Evolutionary conservation across 352 stramenopile genomes (phyloP).

Genomic region (Pythium myriotylum): DNA sequence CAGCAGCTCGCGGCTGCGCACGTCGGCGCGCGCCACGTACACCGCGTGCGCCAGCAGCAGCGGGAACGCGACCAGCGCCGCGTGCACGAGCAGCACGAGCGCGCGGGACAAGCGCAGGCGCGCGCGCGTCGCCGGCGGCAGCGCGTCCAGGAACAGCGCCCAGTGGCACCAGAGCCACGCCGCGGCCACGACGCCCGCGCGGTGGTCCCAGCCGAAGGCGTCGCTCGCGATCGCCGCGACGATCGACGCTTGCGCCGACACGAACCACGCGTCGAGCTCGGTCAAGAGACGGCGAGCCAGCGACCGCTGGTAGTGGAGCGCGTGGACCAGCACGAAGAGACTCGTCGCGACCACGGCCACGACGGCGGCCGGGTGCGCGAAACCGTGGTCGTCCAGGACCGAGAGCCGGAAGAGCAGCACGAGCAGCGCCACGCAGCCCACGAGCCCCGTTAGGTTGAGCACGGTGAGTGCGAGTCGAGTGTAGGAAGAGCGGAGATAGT

Average conservation of each 20-base stretch:
- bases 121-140: constrained; percentile 9
- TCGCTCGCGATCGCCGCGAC: not conserved
- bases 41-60: constrained; percentile 11
- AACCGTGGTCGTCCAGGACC: not conserved
- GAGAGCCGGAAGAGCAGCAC: not conserved
- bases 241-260: constrained; percentile 1
- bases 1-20: constrained; percentile 10
- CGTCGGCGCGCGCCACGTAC: not conserved
- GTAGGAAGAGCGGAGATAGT: too few relatives aligned
- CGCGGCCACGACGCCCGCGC: not conserved
- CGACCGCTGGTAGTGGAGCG: constrained; percentile 1
- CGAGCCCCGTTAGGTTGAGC: not conserved
- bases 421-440: not conserved
- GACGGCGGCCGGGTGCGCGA: not conserved
- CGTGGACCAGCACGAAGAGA: not conserved
- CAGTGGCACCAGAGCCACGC: constrained; percentile 22
- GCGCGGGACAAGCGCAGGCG: not conserved
- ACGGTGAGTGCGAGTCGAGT: too few relatives aligned
- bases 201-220: constrained; percentile 2
- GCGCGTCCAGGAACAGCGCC: constrained; percentile 11
- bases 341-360: not conserved
- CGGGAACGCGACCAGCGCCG: constrained; percentile 2
- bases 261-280: constrained; percentile 17
- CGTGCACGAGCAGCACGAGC: not conserved
- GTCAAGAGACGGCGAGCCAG: not conserved